A percentile compares a stretch with the other conserved stretches of the same genome.
phyloP scores from a whole-genome alignment of 2,329 filamentous ascomycete species.

The Ophiosphaerella herpotricha region DNA sequence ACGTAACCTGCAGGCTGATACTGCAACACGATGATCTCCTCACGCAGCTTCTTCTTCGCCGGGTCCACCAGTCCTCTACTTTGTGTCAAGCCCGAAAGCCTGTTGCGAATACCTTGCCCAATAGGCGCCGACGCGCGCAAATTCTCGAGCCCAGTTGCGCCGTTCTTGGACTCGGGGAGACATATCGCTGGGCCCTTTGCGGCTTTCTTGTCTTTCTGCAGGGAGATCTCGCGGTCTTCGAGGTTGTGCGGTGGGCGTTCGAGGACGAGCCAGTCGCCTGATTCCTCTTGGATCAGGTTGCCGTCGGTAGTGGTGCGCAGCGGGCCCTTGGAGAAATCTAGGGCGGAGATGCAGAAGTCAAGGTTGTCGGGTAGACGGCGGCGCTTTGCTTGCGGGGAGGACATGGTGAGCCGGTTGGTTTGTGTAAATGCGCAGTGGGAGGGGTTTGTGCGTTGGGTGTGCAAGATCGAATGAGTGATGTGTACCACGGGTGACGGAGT shows the following conservation, averaged over 20 bases:
- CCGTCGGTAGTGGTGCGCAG: conserved; percentile 9
- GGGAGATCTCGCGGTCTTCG: neutral
- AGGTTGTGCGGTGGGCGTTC: conserved; percentile 1
- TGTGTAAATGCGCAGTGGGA: too few species aligned
- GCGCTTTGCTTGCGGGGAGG: neutral
- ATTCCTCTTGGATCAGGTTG: conserved; percentile 7
- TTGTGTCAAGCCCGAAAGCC: neutral
- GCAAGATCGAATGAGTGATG: too few species aligned
- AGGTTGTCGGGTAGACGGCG: conserved; percentile 2
- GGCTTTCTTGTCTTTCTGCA: neutral
- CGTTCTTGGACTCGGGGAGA: conserved; percentile 13
- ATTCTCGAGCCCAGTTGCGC: conserved; percentile 9
- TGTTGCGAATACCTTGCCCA: neutral
- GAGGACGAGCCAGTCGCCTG: conserved; percentile 13
- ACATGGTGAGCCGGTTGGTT: neutral
- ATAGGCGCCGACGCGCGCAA: conserved; percentile 3
- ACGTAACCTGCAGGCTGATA: neutral
- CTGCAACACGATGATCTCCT: neutral
- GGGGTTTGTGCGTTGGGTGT: too few species aligned
- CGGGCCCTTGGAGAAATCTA: conserved; percentile 1
- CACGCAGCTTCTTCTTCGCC: neutral
- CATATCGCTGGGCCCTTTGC: neutral
- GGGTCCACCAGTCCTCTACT: neutral
- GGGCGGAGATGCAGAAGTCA: neutral
- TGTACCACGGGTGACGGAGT: too few species aligned